phyloP scores from a whole-genome alignment of 2,329 filamentous ascomycete species.

The Bimuria novae-zelandiae region DNA sequence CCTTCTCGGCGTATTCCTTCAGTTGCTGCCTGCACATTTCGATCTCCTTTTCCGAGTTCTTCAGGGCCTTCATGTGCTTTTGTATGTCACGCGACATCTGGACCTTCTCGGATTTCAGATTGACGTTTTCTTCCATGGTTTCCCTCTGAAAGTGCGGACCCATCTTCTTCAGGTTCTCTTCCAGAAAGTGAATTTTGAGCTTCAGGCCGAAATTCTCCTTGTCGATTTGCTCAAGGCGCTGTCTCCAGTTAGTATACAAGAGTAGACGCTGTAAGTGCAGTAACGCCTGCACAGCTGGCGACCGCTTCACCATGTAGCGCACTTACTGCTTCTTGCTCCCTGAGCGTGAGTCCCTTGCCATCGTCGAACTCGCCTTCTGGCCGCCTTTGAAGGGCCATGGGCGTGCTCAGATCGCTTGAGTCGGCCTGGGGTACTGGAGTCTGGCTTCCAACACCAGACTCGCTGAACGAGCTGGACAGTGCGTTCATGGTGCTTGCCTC shows the following conservation, averaged over 20 bases:
- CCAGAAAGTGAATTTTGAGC: slow-evolving; percentile 94
- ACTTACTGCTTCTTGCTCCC: slow-evolving; percentile 87
- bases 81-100: slow-evolving; percentile 87
- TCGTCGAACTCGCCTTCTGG: slow-evolving; percentile 73
- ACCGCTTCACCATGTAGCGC: not conserved
- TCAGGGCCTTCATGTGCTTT: slow-evolving; percentile 82
- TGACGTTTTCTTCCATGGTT: slow-evolving; percentile 91
- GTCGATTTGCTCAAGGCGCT: slow-evolving; percentile 88
- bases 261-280: not conserved
- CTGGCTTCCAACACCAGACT: slow-evolving; percentile 61
- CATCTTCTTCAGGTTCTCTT: slow-evolving; percentile 84
- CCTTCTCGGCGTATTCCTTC: slow-evolving; percentile 78
- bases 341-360: slow-evolving; percentile 83
- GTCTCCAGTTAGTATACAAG: slow-evolving; percentile 16
- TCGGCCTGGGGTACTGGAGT: slow-evolving; percentile 78
- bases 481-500: slow-evolving; percentile 67
- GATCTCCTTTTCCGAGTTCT: slow-evolving; percentile 81
- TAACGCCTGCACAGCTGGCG: no score
- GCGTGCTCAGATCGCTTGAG: slow-evolving; percentile 82
- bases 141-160: slow-evolving; percentile 89
- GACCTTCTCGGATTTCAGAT: slow-evolving; percentile 89
- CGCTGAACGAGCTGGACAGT: slow-evolving; percentile 55
- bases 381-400: slow-evolving; percentile 70
- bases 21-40: slow-evolving; percentile 83
- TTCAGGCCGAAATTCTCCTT: slow-evolving; percentile 91